Percentiles rank a stretch among this genome's conserved stretches.
phyloP scores from a whole-genome alignment of 352 stramenopile species.

The Globisporangium takayamanum region DNA sequence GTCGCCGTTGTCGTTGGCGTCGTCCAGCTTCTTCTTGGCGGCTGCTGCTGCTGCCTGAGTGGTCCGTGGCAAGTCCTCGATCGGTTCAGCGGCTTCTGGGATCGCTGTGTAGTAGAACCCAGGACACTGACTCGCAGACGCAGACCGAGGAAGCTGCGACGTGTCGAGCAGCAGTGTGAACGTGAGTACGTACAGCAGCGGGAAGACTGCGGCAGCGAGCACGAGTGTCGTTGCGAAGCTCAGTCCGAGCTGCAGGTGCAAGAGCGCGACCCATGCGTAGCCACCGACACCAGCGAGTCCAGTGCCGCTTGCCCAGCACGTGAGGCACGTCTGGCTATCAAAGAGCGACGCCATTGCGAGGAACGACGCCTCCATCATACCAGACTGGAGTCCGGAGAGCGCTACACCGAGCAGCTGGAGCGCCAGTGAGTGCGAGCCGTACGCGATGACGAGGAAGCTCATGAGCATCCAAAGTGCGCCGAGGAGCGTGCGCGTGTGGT shows the following conservation, averaged over 20 bases:
- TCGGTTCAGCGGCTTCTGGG: slow-evolving; percentile 16
- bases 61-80: slow-evolving; percentile 6
- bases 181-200: slow-evolving; percentile 47
- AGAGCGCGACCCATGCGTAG: slow-evolving; percentile 83
- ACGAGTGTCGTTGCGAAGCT: slow-evolving; percentile 62
- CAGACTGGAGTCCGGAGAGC: slow-evolving; percentile 80
- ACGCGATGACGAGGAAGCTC: slow-evolving; percentile 72
- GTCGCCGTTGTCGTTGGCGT: not conserved
- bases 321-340: slow-evolving; percentile 70
- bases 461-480: slow-evolving; percentile 75
- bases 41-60: not conserved
- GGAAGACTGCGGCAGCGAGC: slow-evolving; percentile 49
- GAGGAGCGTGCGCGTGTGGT: slow-evolving; percentile 67
- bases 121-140: slow-evolving; percentile 8
- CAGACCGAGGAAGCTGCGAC: slow-evolving; percentile 26
- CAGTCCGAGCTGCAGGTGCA: slow-evolving; percentile 57
- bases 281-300: slow-evolving; percentile 89
- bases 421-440: slow-evolving; percentile 42
- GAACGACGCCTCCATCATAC: slow-evolving; percentile 88
- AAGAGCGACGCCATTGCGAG: slow-evolving; percentile 85
- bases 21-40: slow-evolving; percentile 3
- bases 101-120: slow-evolving; percentile 31
- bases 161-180: slow-evolving; percentile 65
- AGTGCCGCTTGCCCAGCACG: slow-evolving; percentile 90
- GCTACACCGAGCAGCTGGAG: slow-evolving; percentile 86